Base-by-base conservation (phyloP, 441 rosid species). In the Adansonia madagascariensis region DNA sequence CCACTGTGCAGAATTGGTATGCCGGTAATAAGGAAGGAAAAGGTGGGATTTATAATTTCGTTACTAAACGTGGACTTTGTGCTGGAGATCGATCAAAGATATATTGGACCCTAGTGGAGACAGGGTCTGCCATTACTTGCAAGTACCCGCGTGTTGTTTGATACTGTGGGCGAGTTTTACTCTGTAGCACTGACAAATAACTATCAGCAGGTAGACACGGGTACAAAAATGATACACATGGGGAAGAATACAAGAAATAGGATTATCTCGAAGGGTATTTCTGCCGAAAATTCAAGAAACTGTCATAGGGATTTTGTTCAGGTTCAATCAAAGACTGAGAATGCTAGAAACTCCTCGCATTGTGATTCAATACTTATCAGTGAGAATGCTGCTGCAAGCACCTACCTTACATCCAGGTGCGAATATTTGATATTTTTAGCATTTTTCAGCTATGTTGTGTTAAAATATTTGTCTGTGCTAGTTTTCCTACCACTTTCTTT, bases 21-120 rank as follows among this genome's bases (percentile, higher is more conserved):
- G 93, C 97, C 0, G 98, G 99, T 14, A 93, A 94, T 75, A 97
- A 89, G 81, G 78, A 94, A 79, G 99, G 98, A 46, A 92, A 74
- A 3, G 99, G 99, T 8, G 97, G 99, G 81, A 85, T 95, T 56
- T 95, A 89, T 78, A 95, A 95, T 83, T 95, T 94, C 65, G 99
- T 95, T 76, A 92, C 98, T 0, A 95, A 95, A 87, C 86, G 98
- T 27, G 99, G 98, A 44, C 82, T 91, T 75, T 94, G 99, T 18
- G 94, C 97, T 0, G 97, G 97, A 10, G 83, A 86, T 80, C 84
- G 86, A 44, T 92, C 99, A 6, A 95, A 91, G 76, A 94, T 95
- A 78, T 95, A 98, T 0, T 95, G 99, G 99, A 95, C 99, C 49
- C 98, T 93, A 81, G 98, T 93, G 80, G 99, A 95, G 87, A 95